These are phyloP conservation scores for Cucurbita maxima DNA, from an alignment of 306 rosid genomes.

Conservation along the genomic window DNA sequence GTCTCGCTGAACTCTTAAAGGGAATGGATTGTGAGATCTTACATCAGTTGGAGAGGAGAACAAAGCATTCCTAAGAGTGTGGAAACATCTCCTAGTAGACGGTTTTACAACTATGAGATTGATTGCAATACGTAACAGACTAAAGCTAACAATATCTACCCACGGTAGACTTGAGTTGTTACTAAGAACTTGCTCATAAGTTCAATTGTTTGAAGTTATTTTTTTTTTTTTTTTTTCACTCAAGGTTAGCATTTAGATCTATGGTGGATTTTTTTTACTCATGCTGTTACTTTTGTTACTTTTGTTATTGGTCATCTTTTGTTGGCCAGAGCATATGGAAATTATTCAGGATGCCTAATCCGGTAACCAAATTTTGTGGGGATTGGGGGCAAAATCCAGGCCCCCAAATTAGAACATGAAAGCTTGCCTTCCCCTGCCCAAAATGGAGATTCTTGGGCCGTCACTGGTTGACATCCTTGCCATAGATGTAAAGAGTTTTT, in stretches of 20 bases:
- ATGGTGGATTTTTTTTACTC: neutral
- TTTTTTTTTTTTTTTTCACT: neutral
- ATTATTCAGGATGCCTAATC: neutral
- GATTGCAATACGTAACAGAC: too few species aligned
- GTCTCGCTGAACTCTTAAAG: too few species aligned
- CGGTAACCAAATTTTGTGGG: neutral
- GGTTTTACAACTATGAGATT: too few species aligned
- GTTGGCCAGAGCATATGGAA: neutral
- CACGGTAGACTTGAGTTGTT: too few species aligned
- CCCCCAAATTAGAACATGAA: neutral
- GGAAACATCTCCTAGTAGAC: too few species aligned
- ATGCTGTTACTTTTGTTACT: neutral
- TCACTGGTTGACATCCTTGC: neutral
- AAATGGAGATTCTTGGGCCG: neutral
- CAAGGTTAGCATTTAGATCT: neutral
- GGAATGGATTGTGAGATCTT: too few species aligned
- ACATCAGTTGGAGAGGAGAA: too few species aligned
- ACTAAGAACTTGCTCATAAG: neutral
- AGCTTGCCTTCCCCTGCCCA: neutral
- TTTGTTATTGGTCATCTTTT: neutral
- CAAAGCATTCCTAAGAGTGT: too few species aligned
- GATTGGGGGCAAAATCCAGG: neutral
- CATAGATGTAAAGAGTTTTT: too few species aligned
- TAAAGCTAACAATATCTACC: too few species aligned
- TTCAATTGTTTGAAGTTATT: neutral